Evolutionary conservation across 306 rosid species (phyloP), one percentile per base, ranked within the genome.

Genomic region (Casuarina glauca): DNA sequence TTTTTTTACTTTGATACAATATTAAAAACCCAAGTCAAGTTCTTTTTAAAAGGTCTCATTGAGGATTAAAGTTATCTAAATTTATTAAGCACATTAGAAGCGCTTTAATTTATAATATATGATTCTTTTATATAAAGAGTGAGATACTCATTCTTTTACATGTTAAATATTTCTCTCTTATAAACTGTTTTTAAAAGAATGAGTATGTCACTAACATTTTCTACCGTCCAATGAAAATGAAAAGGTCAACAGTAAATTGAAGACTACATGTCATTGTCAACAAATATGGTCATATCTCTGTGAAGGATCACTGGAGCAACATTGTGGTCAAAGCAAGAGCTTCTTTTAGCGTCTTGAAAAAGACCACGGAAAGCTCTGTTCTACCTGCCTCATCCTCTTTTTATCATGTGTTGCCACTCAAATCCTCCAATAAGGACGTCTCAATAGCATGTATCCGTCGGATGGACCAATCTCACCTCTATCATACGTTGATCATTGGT

Each of bases 251-350:
- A 51, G 61, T 75, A 67, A 64, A 73, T 63, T 55, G 39, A 78
- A 70, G 63, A 70, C 75, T 35, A 79, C 64, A 82, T 78, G 78
- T 62, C 38, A 39, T 73, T 75, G 76, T 76, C 74, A 78, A 80
- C 75, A 69, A 76, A 76, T 81, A 86, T 81, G 77, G 75, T 89
- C 85, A 86, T 81, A 78, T 84, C 80, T 78, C 70, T 68, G 32
- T 0, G 51, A 79, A 51, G 79, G 84, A 79, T 79, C 11, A 48
- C 11, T 80, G 79, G 89, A 80, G 81, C 85, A 86, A 73, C 79
- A 44, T 84, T 83, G 84, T 80, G 85, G 83, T 85, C 84, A 85
- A 84, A 88, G 81, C 86, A 83, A 87, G 78, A 76, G 70, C 76
- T 74, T 76, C 85, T 85, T 87, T 84, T 83, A 74, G 84, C 82